A percentile compares a stretch with the other conserved stretches of the same genome.
Evolutionary conservation across 768 basidiomycete species (phyloP).

Genomic region (Brasilioporus rufonigricans): DNA sequence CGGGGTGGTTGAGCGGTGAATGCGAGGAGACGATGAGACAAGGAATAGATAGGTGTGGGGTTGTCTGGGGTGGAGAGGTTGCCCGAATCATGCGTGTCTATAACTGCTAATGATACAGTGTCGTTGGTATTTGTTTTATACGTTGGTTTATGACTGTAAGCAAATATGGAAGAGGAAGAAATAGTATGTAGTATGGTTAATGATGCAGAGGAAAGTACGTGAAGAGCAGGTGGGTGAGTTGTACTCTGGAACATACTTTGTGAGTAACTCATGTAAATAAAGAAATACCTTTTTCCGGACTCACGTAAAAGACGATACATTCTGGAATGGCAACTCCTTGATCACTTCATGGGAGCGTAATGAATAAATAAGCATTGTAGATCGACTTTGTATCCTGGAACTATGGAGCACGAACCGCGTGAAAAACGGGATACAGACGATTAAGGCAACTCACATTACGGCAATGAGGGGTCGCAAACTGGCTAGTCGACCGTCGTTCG

Average conservation of each 20-base stretch:
- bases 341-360: no score
- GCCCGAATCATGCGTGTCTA: slow-evolving; percentile 27
- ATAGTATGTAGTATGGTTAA: no score
- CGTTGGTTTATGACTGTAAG: slow-evolving; percentile 43
- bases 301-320: no score
- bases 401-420: slow-evolving; percentile 8
- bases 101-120: slow-evolving; percentile 36
- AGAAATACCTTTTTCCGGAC: slow-evolving; percentile 24
- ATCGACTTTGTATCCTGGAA: no score
- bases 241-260: slow-evolving; percentile 45
- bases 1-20: no score
- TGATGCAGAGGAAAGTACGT: slow-evolving; percentile 55
- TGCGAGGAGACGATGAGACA: no score
- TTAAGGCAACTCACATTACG: slow-evolving; percentile 37
- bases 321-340: no score
- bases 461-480: slow-evolving; percentile 36
- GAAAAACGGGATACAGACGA: slow-evolving; percentile 5
- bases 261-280: background rate
- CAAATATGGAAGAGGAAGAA: slow-evolving; percentile 44
- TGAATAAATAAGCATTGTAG: no score
- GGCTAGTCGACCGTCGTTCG: slow-evolving; percentile 29
- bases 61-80: no score
- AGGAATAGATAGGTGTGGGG: no score
- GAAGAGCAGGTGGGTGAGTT: slow-evolving; percentile 49
- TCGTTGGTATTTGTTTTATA: no score